Conservation (phyloP, 208 protist species). For the Angomonas desouzai region DNA sequence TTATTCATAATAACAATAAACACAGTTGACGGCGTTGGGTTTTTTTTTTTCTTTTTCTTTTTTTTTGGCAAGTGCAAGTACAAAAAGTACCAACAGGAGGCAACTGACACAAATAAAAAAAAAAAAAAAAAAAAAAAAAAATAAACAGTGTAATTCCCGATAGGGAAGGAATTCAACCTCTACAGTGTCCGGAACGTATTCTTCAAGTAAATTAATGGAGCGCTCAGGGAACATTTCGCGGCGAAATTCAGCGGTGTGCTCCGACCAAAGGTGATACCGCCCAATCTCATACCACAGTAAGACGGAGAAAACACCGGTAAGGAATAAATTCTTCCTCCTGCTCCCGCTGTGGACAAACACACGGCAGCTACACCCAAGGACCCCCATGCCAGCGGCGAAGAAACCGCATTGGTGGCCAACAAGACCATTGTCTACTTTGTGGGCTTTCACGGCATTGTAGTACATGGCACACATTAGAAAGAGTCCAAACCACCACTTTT, state of each 20-base stretch:
- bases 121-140: constrained; percentile 10
- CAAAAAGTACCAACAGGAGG: too few relatives aligned
- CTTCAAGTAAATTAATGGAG: constrained; percentile 58
- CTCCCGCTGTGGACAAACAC: constrained; percentile 47
- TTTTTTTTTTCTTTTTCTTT: too few relatives aligned
- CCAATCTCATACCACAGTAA: constrained; percentile 87
- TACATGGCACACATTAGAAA: constrained; percentile 74
- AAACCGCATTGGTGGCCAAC: constrained; percentile 84
- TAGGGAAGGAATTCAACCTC: constrained; percentile 34
- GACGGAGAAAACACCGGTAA: constrained; percentile 36
- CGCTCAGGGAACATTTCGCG: constrained; percentile 53
- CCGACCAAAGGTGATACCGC: constrained; percentile 75
- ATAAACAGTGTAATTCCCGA: constrained; percentile 14
- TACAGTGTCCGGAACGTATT: constrained; percentile 63
- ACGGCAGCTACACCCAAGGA: constrained; percentile 46
- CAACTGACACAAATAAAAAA: not conserved
- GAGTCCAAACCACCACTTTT: constrained; percentile 82
- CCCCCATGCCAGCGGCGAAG: constrained; percentile 76
- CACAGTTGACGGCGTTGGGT: too few relatives aligned
- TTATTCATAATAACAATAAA: too few relatives aligned
- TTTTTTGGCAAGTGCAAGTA: too few relatives aligned
- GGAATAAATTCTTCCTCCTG: constrained; percentile 21
- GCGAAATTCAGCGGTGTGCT: constrained; percentile 63
- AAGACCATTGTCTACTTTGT: constrained; percentile 82
- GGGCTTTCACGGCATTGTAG: constrained; percentile 78